phyloP scores from a whole-genome alignment of 1,139 yeast genomes.

The Sugiyamaella neomexicana region DNA sequence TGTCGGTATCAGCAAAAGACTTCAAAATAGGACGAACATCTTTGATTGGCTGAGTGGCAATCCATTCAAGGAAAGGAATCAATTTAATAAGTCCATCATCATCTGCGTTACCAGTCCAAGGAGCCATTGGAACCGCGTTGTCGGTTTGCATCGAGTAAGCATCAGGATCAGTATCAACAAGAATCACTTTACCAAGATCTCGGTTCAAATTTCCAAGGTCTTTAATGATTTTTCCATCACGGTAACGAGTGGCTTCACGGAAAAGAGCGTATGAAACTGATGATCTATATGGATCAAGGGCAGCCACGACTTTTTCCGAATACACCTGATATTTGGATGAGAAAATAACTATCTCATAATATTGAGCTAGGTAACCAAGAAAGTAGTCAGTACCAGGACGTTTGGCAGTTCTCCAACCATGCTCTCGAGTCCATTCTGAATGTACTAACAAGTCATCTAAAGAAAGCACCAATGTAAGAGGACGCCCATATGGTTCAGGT shows the following conservation, averaged over 20 bases:
- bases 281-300: constrained; percentile 91
- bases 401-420: constrained; percentile 98
- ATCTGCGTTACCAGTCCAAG: constrained; percentile 86
- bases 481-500: constrained; percentile 90
- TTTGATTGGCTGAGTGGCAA: constrained; percentile 86
- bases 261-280: constrained; percentile 82
- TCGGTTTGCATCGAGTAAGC: constrained; percentile 84
- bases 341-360: constrained; percentile 91
- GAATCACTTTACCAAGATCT: constrained; percentile 76
- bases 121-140: constrained; percentile 76
- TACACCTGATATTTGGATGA: constrained; percentile 83
- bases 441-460: constrained; percentile 89
- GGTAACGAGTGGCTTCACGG: constrained; percentile 88
- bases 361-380: constrained; percentile 89
- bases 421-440: constrained; percentile 86
- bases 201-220: constrained; percentile 89
- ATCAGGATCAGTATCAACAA: constrained; percentile 75
- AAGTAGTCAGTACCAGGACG: constrained; percentile 98
- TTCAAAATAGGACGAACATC: constrained; percentile 88
- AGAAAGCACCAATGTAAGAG: constrained; percentile 82
- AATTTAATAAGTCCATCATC: constrained; percentile 70
- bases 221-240: constrained; percentile 73
- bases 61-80: constrained; percentile 91
- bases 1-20: constrained; percentile 58
- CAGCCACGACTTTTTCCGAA: constrained; percentile 79